Evolutionary conservation across 179 eudicot species (phyloP).

Genomic region (Beta corolliflora): DNA sequence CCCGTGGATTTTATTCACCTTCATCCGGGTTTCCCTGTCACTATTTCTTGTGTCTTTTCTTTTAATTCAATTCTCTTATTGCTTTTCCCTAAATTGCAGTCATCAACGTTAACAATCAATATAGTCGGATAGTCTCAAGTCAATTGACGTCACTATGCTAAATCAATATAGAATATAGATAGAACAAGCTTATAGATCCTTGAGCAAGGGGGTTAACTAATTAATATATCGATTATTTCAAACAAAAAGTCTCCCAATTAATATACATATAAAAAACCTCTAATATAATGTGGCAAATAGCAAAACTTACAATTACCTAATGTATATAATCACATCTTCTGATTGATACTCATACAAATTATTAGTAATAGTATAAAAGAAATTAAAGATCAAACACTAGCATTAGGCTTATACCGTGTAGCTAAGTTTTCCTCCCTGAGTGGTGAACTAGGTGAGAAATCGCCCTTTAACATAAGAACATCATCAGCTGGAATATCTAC

Average conservation of each 20-base stretch:
- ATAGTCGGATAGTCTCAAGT: too few relatives aligned
- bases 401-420: constrained; percentile 19
- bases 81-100: too few relatives aligned
- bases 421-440: constrained; percentile 23
- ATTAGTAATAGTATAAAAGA: not conserved
- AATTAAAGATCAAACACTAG: constrained; percentile 28
- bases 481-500: constrained; percentile 33
- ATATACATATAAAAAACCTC: not conserved
- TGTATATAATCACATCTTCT: not conserved
- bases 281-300: not conserved
- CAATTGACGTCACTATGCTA: too few relatives aligned
- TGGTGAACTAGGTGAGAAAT: constrained; percentile 33
- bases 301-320: not conserved
- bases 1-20: too few relatives aligned
- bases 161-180: too few relatives aligned
- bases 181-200: too few relatives aligned
- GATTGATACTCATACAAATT: not conserved
- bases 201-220: too few relatives aligned
- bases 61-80: too few relatives aligned
- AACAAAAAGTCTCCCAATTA: not conserved
- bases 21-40: too few relatives aligned
- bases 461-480: constrained; percentile 30
- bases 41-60: too few relatives aligned
- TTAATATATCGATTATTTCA: not conserved
- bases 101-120: too few relatives aligned